Base-by-base conservation (phyloP, 805 yeast species). In the Metschnikowia anglica region DNA sequence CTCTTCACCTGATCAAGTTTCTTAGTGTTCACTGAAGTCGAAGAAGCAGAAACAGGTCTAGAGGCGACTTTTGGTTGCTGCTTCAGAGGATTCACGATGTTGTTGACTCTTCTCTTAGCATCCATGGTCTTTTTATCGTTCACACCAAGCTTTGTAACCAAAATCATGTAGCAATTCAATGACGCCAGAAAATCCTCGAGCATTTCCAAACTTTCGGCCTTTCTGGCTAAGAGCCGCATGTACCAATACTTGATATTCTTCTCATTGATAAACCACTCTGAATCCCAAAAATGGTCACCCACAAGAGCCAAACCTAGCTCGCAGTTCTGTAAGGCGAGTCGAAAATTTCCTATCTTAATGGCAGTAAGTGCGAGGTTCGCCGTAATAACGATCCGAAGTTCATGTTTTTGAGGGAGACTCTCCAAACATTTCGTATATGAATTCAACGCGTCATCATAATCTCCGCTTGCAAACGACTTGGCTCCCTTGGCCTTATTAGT, bases 131-230 rank as follows among this genome's bases (percentile, higher is more conserved):
- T 69, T 45, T 81, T 79, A 24, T 80, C 77, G 2, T 81, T 76
- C 18, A 77, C 77, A 0, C 96, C 96, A 27, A 58, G 47, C 46
- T 80, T 77, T 43, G 79, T 77, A 13, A 93, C 72, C 38, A 90
- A 70, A 25, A 68, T 61, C 44, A 74, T 76, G 70, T 88, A 91
- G 5, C 77, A 59, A 0, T 62, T 69, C 19, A 86, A 68, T 0
- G 97, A 83, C 5, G 75, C 81, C 42, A 72, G 59, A 62, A 74
- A 87, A 51, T 75, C 76, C 55, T 93, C 99, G 40, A 81, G 56
- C 61, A 80, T 80, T 63, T 93, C 99, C 30, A 81, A 71, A 2
- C 91, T 83, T 57, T 93, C 97, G 0, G 97, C 97, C 49, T 79
- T 78, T 47, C 84, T 79, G 2, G 77, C 65, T 37, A 80, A 61